Base-by-base conservation (phyloP, 371 early-diverging fungal species). In the Gilbertella persicaria region DNA sequence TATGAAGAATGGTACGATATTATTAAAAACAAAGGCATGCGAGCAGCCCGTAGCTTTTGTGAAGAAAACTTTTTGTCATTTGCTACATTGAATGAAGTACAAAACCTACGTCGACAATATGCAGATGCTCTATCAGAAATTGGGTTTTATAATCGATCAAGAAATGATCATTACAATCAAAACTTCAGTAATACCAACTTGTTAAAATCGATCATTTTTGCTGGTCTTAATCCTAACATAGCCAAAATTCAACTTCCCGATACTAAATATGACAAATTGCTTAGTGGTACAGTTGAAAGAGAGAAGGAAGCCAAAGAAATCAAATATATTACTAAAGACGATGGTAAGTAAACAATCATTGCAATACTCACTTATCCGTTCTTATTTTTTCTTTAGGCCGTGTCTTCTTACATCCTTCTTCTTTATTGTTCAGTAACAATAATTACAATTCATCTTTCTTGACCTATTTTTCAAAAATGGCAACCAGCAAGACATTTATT, bases 331-430 rank as follows among this genome's bases (percentile, higher is more conserved):
- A 80, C 82, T 0, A 80, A 84, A 42, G 80, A 86, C 17, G 79
- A 81, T 45, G 82, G 74, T 69, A 65, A 54, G 35, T 17, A 30
- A 1, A 30, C 28, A 45, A 45, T 41, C 35, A 10, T 44, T 6
- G 30, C 14, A 19, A 36, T 20, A n/a, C n/a, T n/a, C 19, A 40
- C 0, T 42, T 54, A 45, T 13, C 24, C 6, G 20, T 16, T n/a
- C 40, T 38, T 29, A 30, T 36, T 36, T 14, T 23, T 41, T 7
- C 6, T 47, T 2, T 59, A 78, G 79, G 87, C 0, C 81, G 91
- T 2, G 89, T 91, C 1, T 91, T 90, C 58, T 48, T 94, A 12
- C 94, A 94, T 58, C 93, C 94, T 17, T 78, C 88, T 7, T 91
- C 91, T 8, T 71, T 83, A 9, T 46, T 87, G 44, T 90, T 90